phyloP scores from a whole-genome alignment of 805 yeast genomes.

The Zygosaccharomyces bisporus region DNA sequence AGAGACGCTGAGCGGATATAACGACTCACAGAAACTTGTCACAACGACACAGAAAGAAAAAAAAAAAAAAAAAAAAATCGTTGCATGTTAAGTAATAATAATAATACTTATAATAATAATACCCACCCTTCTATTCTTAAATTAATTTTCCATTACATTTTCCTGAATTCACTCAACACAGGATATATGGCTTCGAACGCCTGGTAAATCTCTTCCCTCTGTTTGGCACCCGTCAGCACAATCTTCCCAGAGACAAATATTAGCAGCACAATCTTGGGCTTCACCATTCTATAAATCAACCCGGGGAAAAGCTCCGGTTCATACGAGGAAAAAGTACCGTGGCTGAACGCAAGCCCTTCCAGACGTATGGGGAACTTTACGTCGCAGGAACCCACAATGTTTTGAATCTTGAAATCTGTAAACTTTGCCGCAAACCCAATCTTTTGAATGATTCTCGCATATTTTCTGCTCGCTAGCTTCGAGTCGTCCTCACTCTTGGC shows the following conservation, averaged over 20 bases:
- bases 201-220: conserved; percentile 96
- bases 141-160: conserved; percentile 37
- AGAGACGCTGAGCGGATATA: conserved; percentile 8
- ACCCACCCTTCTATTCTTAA: conserved; percentile 4
- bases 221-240: conserved; percentile 97
- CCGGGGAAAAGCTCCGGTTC: conserved; percentile 99
- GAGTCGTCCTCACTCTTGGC: conserved; percentile 98
- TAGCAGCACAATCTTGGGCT: conserved; percentile 92
- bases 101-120: conserved; percentile 1
- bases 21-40: too few relatives aligned
- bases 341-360: conserved; percentile 96
- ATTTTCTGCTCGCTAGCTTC: conserved; percentile 95
- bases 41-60: conserved; percentile 3
- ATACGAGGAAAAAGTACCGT: conserved; percentile 97
- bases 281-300: conserved; percentile 97
- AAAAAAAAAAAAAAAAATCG: conserved; percentile 5
- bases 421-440: conserved; percentile 97
- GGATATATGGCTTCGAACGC: conserved; percentile 99
- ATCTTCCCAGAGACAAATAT: conserved; percentile 97
- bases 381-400: conserved; percentile 97
- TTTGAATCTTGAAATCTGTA: conserved; percentile 96
- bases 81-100: conserved; percentile 3
- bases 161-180: conserved; percentile 95
- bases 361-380: conserved; percentile 96
- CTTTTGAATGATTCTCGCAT: conserved; percentile 96